Conservation (phyloP, 2,329 filamentous ascomycete species). For the Cytospora chrysosperma region DNA sequence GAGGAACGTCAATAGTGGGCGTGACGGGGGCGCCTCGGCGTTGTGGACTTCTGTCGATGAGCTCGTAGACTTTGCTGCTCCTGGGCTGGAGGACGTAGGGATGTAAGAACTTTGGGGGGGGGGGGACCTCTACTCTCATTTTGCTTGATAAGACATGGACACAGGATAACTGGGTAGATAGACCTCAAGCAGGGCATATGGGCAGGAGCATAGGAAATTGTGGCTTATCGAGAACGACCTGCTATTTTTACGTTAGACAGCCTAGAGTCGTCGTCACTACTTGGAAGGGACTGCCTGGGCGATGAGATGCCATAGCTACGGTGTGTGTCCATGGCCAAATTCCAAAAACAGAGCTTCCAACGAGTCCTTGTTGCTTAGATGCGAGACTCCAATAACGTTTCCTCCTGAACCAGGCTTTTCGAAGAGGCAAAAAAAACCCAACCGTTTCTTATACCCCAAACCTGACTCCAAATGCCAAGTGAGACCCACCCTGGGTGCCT, state of each 20-base stretch:
- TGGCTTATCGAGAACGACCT: not conserved
- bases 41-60: conserved; percentile 12
- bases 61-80: not conserved
- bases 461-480: not conserved
- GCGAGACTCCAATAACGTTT: not conserved
- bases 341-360: not conserved
- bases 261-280: not conserved
- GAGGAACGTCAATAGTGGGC: conserved; percentile 1
- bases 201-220: not conserved
- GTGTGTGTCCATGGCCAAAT: not conserved
- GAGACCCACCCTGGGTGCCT: not conserved
- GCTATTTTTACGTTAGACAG: conserved; percentile 20
- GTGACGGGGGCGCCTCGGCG: not conserved
- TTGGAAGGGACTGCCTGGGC: not conserved
- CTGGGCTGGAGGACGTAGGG: not conserved
- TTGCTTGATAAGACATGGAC: not conserved
- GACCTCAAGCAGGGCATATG: not conserved
- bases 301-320: not conserved
- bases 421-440: not conserved
- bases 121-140: not conserved
- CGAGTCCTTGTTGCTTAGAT: not conserved
- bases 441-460: not conserved
- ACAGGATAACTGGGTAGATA: not conserved
- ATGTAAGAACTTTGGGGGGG: not conserved
- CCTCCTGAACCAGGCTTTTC: not conserved